Evolutionary conservation across 768 basidiomycete genomes (phyloP).

Genomic region (Mrakia frigida): DNA sequence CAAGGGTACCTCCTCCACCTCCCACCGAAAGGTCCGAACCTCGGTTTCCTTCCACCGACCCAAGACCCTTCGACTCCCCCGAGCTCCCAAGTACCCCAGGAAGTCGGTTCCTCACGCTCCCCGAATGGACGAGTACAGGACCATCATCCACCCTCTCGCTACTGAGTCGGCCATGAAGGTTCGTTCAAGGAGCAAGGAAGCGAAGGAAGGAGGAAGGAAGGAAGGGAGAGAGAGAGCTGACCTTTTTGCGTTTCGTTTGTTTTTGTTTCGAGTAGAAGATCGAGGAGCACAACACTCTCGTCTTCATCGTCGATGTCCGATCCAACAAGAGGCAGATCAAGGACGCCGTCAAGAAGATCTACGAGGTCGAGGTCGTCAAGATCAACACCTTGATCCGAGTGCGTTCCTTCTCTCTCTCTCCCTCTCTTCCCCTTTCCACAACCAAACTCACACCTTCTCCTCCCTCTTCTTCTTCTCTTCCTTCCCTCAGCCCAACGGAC

Average conservation of each 20-base stretch:
- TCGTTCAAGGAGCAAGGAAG: neutral
- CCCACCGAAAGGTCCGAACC: conserved; percentile 71
- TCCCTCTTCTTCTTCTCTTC: neutral
- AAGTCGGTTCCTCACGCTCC: conserved; percentile 88
- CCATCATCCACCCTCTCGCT: conserved; percentile 60
- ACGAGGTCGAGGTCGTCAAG: conserved; percentile 92
- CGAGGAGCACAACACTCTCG: conserved; percentile 98
- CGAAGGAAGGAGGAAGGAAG: neutral
- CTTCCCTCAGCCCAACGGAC: conserved; percentile 90
- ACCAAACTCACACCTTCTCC: neutral
- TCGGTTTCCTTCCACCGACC: conserved; percentile 93
- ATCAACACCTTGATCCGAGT: conserved; percentile 98
- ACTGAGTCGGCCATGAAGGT: conserved; percentile 36
- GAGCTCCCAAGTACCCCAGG: conserved; percentile 88
- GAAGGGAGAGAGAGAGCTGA: neutral
- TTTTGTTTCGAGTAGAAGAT: conserved; percentile 68
- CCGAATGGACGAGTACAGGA: conserved; percentile 94
- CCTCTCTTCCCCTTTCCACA: neutral
- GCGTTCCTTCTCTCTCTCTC: conserved; percentile 37
- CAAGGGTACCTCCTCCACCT: conserved; percentile 72
- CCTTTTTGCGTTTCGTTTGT: neutral
- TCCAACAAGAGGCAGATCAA: conserved; percentile 99
- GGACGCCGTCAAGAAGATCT: conserved; percentile 98
- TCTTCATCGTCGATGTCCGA: conserved; percentile 92
- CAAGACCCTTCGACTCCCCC: conserved; percentile 78